Evolutionary conservation across 2,329 filamentous ascomycete species (phyloP), one percentile per base, ranked within the genome.

Genomic region (Fusarium sp.): DNA sequence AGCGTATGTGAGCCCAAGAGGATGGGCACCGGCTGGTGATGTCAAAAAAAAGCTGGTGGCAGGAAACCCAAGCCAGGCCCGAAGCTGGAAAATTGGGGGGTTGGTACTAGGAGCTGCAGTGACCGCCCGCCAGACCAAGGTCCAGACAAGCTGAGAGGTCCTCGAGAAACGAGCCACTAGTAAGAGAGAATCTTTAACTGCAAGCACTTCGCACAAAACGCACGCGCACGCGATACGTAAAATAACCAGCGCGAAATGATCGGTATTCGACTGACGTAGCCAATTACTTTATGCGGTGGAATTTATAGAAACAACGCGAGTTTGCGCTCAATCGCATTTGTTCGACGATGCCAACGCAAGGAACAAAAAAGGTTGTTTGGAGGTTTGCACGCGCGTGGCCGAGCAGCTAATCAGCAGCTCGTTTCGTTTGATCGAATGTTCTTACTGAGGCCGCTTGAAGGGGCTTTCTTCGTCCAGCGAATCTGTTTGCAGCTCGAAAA

Each of bases 11-110:
- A 62, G 66, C 67, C 66, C 49, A 64, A 64, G 54, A 67, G 48
- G 49, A 72, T 61, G 70, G 68, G 72, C 55, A 74, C 60, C 45
- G 55, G 68, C 77, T 74, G 76, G 79, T 80, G 74, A 77, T 77
- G 78, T 76, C 78, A 73, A 80, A 80, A 80, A 70, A 76, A 80
- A 75, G 66, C 52, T 78, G 79, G 79, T 80, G 79, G 79, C 79
- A 77, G 73, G 77, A 76, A 75, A 72, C 72, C 74, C 61, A 67
- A 68, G 71, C 57, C 71, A 73, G 72, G 70, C 66, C 63, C 41
- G 70, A 69, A 71, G 65, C 66, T 70, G 59, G 66, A 70, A 74
- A 75, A 72, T 63, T 66, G 69, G 69, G 63, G 63, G 68, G 71
- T 51, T 77, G 71, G 73, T 66, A 51, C 63, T 62, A 49, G 58